Conservation (phyloP, 129 eudicot species). For the Glebionis coronaria region DNA sequence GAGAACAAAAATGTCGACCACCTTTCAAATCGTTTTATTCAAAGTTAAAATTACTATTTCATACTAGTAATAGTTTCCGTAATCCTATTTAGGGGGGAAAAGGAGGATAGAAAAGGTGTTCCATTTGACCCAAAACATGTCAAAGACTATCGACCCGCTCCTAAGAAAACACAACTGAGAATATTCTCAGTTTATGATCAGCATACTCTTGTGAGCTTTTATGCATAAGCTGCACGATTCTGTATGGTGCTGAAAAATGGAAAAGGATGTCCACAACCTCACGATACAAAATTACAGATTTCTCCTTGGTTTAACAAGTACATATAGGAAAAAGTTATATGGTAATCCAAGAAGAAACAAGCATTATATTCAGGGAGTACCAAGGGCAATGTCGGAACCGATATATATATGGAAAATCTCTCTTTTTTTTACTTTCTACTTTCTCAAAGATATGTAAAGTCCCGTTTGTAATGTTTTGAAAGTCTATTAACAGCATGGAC, state of each 20-base stretch:
- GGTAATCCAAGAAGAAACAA: constrained; percentile 25
- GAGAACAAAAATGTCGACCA: no score
- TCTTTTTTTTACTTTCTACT: constrained; percentile 8
- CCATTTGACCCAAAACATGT: neutral
- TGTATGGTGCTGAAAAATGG: constrained; percentile 8
- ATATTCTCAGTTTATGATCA: neutral
- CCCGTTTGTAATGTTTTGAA: constrained; percentile 31
- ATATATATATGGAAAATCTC: constrained; percentile 13
- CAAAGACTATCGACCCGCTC: neutral
- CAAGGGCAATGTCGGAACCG: constrained; percentile 22
- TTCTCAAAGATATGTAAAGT: constrained; percentile 24
- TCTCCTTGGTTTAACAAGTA: constrained; percentile 27
- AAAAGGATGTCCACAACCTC: constrained; percentile 24
- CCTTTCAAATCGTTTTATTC: neutral
- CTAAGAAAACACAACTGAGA: neutral
- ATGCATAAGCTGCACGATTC: neutral
- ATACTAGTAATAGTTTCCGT: no score
- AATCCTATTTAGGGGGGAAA: no score
- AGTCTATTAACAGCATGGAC: constrained; percentile 18
- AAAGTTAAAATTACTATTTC: neutral
- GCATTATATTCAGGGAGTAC: constrained; percentile 24
- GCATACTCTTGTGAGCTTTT: neutral
- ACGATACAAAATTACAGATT: constrained; percentile 26
- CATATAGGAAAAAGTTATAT: constrained; percentile 21
- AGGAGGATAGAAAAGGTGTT: no score